Percentiles rank a stretch among this genome's conserved stretches.
Evolutionary conservation across 164 flowering plant genomes (phyloP).

Genomic region (Aristolochia californica): DNA sequence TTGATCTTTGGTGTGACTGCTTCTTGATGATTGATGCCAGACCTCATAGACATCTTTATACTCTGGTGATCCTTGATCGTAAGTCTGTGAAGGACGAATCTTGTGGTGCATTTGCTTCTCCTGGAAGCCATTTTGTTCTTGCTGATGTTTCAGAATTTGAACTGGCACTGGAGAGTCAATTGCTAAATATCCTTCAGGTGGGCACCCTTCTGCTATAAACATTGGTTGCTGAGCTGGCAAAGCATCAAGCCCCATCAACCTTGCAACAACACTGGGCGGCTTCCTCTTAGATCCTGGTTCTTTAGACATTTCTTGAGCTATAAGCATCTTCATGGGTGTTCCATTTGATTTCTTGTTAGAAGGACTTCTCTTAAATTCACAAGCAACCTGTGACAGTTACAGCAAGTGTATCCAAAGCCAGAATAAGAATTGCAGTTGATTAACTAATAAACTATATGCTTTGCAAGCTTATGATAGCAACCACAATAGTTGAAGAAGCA

Average conservation of each 20-base stretch:
- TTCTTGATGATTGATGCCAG: conserved; percentile 39
- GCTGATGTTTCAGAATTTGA: conserved; percentile 27
- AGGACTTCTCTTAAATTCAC: conserved; percentile 38
- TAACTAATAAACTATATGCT: neutral
- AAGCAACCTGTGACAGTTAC: conserved; percentile 35
- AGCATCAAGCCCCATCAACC: conserved; percentile 92
- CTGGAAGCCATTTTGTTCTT: conserved; percentile 23
- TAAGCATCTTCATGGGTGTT: conserved; percentile 90
- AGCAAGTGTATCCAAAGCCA: conserved; percentile 6
- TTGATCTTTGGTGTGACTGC: conserved; percentile 20
- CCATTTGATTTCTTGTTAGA: conserved; percentile 43
- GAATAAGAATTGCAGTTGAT: neutral
- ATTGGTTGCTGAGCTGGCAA: conserved; percentile 45
- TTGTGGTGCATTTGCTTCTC: conserved; percentile 29
- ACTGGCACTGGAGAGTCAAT: conserved; percentile 22
- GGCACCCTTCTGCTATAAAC: conserved; percentile 27
- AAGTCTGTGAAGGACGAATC: conserved; percentile 15
- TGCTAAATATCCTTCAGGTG: conserved; percentile 26
- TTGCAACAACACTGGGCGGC: conserved; percentile 82
- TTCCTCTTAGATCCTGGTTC: conserved; percentile 48
- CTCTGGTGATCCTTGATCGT: conserved; percentile 21
- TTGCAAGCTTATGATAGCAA: neutral
- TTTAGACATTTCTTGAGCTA: conserved; percentile 87
- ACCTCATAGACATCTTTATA: conserved; percentile 62
- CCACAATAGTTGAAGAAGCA: conserved; percentile 3